Evolutionary conservation across 2,329 filamentous ascomycete species (phyloP).

Genomic region (Alternaria angustiovoidea): DNA sequence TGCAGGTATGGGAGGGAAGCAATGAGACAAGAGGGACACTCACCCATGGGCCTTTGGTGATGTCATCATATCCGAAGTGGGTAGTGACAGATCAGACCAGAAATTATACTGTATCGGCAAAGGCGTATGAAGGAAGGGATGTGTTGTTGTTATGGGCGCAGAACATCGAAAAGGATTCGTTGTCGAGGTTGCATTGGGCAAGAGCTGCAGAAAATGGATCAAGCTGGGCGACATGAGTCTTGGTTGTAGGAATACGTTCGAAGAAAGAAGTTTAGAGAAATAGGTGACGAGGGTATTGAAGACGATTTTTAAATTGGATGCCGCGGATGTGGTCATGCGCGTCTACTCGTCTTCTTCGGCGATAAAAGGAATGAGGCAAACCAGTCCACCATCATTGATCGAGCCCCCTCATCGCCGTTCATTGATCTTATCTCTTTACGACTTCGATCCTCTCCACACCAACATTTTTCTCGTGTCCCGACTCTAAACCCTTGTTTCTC

Average conservation of each 20-base stretch:
- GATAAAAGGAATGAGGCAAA: slow-evolving; percentile 1
- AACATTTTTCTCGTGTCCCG: slow-evolving; percentile 25
- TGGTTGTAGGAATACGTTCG: not conserved
- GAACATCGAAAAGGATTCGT: slow-evolving; percentile 1
- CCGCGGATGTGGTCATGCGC: not conserved
- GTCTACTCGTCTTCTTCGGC: slow-evolving; percentile 1
- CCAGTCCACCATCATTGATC: not conserved
- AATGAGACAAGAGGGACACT: slow-evolving; percentile 22
- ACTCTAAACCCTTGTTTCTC: slow-evolving; percentile 26
- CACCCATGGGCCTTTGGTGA: slow-evolving; percentile 26
- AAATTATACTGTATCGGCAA: slow-evolving; percentile 20
- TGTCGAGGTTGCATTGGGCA: not conserved
- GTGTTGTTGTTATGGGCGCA: slow-evolving; percentile 17
- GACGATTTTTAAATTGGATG: slow-evolving; percentile 4
- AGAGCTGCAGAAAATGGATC: not conserved
- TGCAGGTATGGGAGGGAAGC: slow-evolving; percentile 5
- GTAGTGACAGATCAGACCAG: slow-evolving; percentile 17
- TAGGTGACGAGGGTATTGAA: not conserved
- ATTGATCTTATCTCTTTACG: slow-evolving; percentile 11
- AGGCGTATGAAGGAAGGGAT: slow-evolving; percentile 9
- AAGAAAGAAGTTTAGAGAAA: not conserved
- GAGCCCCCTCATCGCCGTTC: not conserved
- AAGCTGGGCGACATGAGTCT: not conserved
- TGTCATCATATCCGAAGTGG: slow-evolving; percentile 19
- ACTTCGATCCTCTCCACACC: slow-evolving; percentile 31